Base-by-base conservation (phyloP, 805 yeast species). In the Spathaspora sp. region DNA sequence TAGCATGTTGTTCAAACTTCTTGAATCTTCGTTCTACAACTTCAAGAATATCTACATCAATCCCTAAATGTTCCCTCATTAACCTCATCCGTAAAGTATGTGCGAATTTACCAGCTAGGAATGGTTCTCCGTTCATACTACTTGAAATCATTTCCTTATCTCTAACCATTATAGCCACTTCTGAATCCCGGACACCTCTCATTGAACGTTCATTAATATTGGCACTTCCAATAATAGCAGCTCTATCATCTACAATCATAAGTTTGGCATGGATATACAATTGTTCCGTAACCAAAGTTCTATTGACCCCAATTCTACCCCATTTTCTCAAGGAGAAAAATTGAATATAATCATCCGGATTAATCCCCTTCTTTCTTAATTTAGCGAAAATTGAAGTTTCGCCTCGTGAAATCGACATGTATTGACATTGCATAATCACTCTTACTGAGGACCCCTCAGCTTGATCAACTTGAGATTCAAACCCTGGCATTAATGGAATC, bases 401-500 rank as follows among this genome's bases (percentile, higher is more conserved):
- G 2, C 99, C 99, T 62, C 96, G 81, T 0, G 96, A 88, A 17
- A 94, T 94, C 2, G 97, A 86, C 83, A 89, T 85, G 67, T 83
- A 94, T 69, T 94, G 98, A 63, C 97, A 91, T 69, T 91, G 93
- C 94, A 93, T 92, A 58, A 94, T 96, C 23, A 94, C 86, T 62
- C 99, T 82, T 4, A 94, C 91, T n/a, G 96, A 82, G 0, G 97
- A 87, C 1, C 97, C 99, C 57, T 91, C 97, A 14, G 94, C 87
- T 55, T 87, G 82, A 63, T 93, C 98, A 18, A 96, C 96, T 57
- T 90, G 88, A 26, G 96, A 85, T 62, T 87, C 94, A 66, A 96
- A 94, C 0, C 99, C 99, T 1, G 99, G 99, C 94, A 94, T 90
- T 57, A 94, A 75, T 2, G 99, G 99, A 55, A 94, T 90, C 10